These are phyloP conservation scores for Sideroxylon spinosum DNA, from an alignment of 179 eudicot genomes.

Conservation along the genomic window DNA sequence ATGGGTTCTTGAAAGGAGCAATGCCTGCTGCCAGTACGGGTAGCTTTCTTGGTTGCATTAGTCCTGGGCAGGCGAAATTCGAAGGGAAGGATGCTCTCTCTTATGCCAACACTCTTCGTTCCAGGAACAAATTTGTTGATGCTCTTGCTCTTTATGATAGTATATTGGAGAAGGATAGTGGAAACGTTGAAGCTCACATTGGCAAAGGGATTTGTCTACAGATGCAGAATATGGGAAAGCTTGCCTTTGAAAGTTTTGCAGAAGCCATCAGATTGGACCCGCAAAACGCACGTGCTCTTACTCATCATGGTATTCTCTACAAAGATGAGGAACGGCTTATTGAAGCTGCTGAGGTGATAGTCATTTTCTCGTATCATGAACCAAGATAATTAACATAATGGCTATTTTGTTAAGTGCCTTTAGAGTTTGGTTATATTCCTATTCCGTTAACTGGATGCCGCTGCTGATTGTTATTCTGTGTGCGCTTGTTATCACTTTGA, in stretches of 20 bases:
- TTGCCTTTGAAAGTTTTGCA: slow-evolving; percentile 75
- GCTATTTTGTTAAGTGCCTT: not conserved
- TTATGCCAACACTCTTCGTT: slow-evolving; percentile 86
- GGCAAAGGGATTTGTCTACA: slow-evolving; percentile 97
- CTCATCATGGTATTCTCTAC: slow-evolving; percentile 86
- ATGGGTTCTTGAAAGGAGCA: slow-evolving; percentile 44
- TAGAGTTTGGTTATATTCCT: not conserved
- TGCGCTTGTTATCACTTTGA: not conserved
- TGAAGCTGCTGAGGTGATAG: slow-evolving; percentile 89
- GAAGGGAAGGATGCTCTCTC: slow-evolving; percentile 65
- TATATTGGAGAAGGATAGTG: slow-evolving; percentile 67
- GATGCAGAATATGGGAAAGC: slow-evolving; percentile 70
- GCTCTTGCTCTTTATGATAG: slow-evolving; percentile 74
- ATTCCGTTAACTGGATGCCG: not conserved
- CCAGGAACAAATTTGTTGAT: slow-evolving; percentile 80
- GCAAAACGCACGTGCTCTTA: slow-evolving; percentile 86
- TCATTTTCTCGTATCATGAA: not conserved
- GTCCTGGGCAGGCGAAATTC: slow-evolving; percentile 29
- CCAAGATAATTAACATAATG: not conserved
- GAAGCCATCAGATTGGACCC: slow-evolving; percentile 89
- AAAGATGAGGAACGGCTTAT: slow-evolving; percentile 89
- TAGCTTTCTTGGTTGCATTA: slow-evolving; percentile 33
- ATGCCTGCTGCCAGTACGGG: slow-evolving; percentile 30
- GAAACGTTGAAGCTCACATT: slow-evolving; percentile 72
- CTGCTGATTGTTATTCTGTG: slow-evolving; percentile 2